Conservation (phyloP, 495 filamentous ascomycete genomes). For the Penicillium samsonianum region DNA sequence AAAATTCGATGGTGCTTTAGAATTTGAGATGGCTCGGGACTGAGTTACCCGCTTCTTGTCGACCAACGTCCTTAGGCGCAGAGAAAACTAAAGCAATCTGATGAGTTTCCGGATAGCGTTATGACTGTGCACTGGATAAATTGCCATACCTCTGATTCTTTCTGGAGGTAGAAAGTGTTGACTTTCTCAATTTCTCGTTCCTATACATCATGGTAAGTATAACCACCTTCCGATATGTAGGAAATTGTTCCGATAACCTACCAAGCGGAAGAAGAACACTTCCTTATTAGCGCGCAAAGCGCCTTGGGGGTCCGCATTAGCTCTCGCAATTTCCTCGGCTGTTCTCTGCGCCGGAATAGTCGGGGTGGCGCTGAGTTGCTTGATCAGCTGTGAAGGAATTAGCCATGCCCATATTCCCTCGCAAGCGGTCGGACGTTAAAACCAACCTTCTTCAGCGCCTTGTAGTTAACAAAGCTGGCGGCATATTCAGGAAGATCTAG, state of each 20-base stretch:
- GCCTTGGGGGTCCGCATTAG: slow-evolving; percentile 72
- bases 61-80: slow-evolving; percentile 84
- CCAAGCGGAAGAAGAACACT: slow-evolving; percentile 97
- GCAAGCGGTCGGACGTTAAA: background rate
- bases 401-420: slow-evolving; percentile 13
- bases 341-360: slow-evolving; percentile 74
- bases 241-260: slow-evolving; percentile 42
- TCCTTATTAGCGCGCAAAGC: slow-evolving; percentile 97
- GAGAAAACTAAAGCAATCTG: slow-evolving; percentile 66
- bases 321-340: slow-evolving; percentile 44
- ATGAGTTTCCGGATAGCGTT: slow-evolving; percentile 7
- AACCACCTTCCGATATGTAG: background rate
- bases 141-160: slow-evolving; percentile 85
- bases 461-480: slow-evolving; percentile 98
- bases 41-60: slow-evolving; percentile 92
- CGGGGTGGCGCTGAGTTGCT: slow-evolving; percentile 90
- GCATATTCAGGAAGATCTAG: slow-evolving; percentile 99
- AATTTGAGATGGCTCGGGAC: slow-evolving; percentile 68
- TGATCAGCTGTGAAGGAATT: slow-evolving; percentile 76
- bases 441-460: slow-evolving; percentile 92
- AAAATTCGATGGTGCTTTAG: slow-evolving; percentile 86
- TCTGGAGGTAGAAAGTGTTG: slow-evolving; percentile 96
- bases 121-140: background rate
- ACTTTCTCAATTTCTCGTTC: slow-evolving; percentile 98
- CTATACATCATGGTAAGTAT: slow-evolving; percentile 44